A percentile compares a stretch with the other conserved stretches of the same genome.
Evolutionary conservation across 2,329 filamentous ascomycete genomes (phyloP).

Genomic region (Alternaria angustiovoidea): DNA sequence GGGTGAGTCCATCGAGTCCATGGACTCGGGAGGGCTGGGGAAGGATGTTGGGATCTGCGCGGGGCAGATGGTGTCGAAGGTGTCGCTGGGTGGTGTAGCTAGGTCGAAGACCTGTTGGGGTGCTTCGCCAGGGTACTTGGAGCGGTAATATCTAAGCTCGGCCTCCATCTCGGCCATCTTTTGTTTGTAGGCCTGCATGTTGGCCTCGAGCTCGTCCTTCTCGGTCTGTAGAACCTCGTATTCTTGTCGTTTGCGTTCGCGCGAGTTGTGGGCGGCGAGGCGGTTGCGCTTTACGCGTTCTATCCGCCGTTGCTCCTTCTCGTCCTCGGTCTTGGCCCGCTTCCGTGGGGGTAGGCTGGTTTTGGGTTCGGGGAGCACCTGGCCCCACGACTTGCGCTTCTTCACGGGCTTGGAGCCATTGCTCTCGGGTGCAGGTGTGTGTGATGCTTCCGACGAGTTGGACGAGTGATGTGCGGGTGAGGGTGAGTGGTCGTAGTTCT

Average conservation of each 20-base stretch:
- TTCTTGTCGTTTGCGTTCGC: slow-evolving; percentile 89
- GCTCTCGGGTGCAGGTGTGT: slow-evolving; percentile 32
- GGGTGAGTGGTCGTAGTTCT: slow-evolving; percentile 36
- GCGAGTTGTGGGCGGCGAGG: slow-evolving; percentile 92
- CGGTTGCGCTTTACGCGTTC: slow-evolving; percentile 97
- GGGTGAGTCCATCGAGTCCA: slow-evolving; percentile 52
- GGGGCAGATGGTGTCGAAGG: slow-evolving; percentile 45
- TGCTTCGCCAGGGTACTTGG: slow-evolving; percentile 43
- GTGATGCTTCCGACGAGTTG: slow-evolving; percentile 27
- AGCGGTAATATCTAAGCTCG: slow-evolving; percentile 53
- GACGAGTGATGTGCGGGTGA: slow-evolving; percentile 30
- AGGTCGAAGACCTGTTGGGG: slow-evolving; percentile 33
- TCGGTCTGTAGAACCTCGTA: slow-evolving; percentile 81
- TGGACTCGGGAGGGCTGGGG: slow-evolving; percentile 48
- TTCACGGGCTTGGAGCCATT: slow-evolving; percentile 70
- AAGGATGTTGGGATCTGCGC: slow-evolving; percentile 45
- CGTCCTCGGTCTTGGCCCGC: slow-evolving; percentile 97
- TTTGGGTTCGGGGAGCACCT: slow-evolving; percentile 95
- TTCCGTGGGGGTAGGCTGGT: slow-evolving; percentile 95
- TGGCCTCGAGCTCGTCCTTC: slow-evolving; percentile 69
- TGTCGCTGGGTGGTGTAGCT: slow-evolving; percentile 33
- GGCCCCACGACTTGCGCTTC: slow-evolving; percentile 99
- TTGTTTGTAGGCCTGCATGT: slow-evolving; percentile 65
- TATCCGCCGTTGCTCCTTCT: slow-evolving; percentile 97
- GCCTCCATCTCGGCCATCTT: slow-evolving; percentile 59